phyloP scores from a whole-genome alignment of 768 basidiomycete genomes.

The Tremella mesenterica region DNA sequence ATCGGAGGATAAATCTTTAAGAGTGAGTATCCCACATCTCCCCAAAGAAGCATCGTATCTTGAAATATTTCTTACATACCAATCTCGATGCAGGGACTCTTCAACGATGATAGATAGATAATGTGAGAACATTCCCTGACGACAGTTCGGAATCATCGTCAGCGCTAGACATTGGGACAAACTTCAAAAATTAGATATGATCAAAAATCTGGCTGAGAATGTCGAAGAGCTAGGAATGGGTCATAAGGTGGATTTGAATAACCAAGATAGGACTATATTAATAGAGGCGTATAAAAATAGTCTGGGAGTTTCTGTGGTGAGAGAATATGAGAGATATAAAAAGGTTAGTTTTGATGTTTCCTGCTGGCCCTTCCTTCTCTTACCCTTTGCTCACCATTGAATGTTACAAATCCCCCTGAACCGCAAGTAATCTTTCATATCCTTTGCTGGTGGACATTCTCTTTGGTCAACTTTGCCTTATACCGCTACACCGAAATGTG shows the following conservation, averaged over 20 bases:
- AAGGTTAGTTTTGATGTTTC: constrained; percentile 17
- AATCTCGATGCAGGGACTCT: not conserved
- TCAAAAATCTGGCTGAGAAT: constrained; percentile 26
- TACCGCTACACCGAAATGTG: too few relatives aligned
- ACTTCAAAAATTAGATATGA: constrained; percentile 29
- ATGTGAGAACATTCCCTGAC: not conserved
- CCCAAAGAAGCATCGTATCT: not conserved
- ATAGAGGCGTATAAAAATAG: constrained; percentile 30
- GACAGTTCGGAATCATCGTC: constrained; percentile 25
- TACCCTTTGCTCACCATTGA: too few relatives aligned
- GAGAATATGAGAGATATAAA: constrained; percentile 32
- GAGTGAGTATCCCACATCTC: constrained; percentile 15
- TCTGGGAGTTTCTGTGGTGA: constrained; percentile 24
- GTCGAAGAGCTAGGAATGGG: constrained; percentile 14
- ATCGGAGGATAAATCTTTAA: constrained; percentile 13
- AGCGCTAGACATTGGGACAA: constrained; percentile 22
- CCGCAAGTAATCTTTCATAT: not conserved
- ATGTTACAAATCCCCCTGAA: too few relatives aligned
- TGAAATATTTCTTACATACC: too few relatives aligned
- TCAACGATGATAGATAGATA: not conserved
- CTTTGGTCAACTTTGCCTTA: too few relatives aligned
- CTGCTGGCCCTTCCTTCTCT: too few relatives aligned
- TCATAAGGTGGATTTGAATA: constrained; percentile 30
- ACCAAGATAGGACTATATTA: constrained; percentile 29
- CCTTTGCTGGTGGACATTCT: not conserved